Conservation (phyloP, 2,329 filamentous ascomycete species). For the Pseudopithomyces chartarum region DNA sequence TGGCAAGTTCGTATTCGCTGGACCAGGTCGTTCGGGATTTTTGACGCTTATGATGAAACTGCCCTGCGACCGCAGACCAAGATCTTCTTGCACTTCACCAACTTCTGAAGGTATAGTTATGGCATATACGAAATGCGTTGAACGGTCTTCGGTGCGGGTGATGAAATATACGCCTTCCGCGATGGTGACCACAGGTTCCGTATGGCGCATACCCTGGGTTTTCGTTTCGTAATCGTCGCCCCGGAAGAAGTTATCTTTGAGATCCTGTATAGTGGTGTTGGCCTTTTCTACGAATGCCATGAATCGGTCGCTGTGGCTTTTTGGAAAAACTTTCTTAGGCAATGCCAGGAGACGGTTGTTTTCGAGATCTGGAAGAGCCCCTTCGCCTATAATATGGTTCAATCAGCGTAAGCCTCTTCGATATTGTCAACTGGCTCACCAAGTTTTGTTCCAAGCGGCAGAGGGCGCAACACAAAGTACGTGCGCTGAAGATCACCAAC, state of each 20-base stretch:
- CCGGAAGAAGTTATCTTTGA: conserved; percentile 74
- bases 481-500: conserved; percentile 76
- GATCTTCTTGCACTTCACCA: conserved; percentile 73
- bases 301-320: conserved; percentile 70
- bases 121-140: conserved; percentile 80
- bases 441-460: conserved; percentile 71
- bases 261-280: conserved; percentile 65
- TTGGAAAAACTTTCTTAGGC: conserved; percentile 83
- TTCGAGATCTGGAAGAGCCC: conserved; percentile 59
- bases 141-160: conserved; percentile 67
- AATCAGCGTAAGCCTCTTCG: background rate
- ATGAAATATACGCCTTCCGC: conserved; percentile 87
- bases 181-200: conserved; percentile 72
- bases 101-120: conserved; percentile 73
- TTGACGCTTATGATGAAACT: conserved; percentile 81
- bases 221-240: conserved; percentile 75
- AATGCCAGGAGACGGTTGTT: conserved; percentile 76
- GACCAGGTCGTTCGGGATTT: conserved; percentile 74
- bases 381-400: conserved; percentile 47
- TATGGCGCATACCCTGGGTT: conserved; percentile 71
- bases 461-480: conserved; percentile 78
- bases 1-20: conserved; percentile 66
- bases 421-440: conserved; percentile 17
- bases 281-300: conserved; percentile 84
- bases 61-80: conserved; percentile 73